Evolutionary conservation across 352 stramenopile species (phyloP).

Genomic region (Pythium oligandrum): DNA sequence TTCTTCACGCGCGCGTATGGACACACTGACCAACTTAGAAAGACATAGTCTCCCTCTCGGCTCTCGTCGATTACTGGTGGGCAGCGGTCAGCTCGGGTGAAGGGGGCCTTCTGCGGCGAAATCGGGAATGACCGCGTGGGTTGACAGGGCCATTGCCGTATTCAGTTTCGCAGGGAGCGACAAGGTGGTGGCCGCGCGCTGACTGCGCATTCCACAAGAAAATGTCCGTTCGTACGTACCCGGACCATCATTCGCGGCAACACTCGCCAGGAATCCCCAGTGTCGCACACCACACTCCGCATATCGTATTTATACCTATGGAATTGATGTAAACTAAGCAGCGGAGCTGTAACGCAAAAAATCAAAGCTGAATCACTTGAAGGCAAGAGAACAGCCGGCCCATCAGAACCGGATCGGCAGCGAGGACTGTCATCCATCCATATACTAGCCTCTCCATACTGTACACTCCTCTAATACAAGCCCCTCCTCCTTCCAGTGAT

Average conservation of each 20-base stretch:
- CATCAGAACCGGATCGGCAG: too few species aligned
- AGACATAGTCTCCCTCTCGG: slow-evolving; percentile 83
- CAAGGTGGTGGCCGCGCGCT: background rate
- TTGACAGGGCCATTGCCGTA: background rate
- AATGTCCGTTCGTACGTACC: background rate
- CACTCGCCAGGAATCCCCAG: background rate
- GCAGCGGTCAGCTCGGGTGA: slow-evolving; percentile 33
- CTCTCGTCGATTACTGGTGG: slow-evolving; percentile 73
- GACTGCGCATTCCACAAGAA: slow-evolving; percentile 32
- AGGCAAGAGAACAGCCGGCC: too few species aligned
- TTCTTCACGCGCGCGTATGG: slow-evolving; percentile 30
- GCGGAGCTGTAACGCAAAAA: too few species aligned
- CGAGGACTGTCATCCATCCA: too few species aligned
- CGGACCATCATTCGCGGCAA: slow-evolving; percentile 12
- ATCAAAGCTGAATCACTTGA: too few species aligned
- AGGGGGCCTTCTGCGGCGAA: slow-evolving; percentile 61
- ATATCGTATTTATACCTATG: too few species aligned
- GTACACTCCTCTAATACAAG: too few species aligned
- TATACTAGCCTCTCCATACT: too few species aligned
- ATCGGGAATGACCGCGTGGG: slow-evolving; percentile 46
- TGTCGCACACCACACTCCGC: too few species aligned
- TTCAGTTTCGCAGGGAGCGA: slow-evolving; percentile 11
- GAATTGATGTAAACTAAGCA: too few species aligned
- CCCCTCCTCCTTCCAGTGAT: too few species aligned
- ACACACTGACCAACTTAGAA: slow-evolving; percentile 85